Base-by-base conservation (phyloP, 1,284 basidiomycete genomes). In the Puccinia horiana region DNA sequence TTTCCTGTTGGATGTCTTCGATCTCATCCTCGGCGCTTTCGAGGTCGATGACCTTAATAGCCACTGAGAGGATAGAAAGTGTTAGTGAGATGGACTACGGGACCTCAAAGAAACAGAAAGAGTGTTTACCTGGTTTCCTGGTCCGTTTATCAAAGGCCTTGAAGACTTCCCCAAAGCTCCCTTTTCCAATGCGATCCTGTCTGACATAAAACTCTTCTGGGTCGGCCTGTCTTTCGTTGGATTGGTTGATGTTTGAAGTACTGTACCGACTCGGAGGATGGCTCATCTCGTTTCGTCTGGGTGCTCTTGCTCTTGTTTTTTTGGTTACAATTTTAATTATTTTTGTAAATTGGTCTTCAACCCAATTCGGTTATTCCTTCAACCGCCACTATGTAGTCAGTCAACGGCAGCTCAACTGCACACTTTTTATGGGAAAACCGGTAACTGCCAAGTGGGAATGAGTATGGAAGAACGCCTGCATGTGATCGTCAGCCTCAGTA, bases 1-100 rank as follows among this genome's bases (percentile, higher is more conserved):
- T 99, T 88, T 99, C 97, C 87, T 97, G 95, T 86, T 99, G 96
- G 83, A 99, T 98, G 88, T 99, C 96, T 87, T 98, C 96, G 87
- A 99, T 98, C 89, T 99, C 97, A 86, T 99, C 97, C 87, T 98
- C 96, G 76, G 96, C 96, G 86, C 94, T 95, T 88, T 99, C 96
- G 52, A 99, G 91, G 89, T 99, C 95, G 87, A 99, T 98, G 85
- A 98, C 96, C 91, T 98, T 98, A 89, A 98, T 97, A 18, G 86
- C 86, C 12, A 87, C 86, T 26, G 84, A 20, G 0, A 23, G 79
- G 18, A 69, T 18, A 12, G 67, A 29, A n/a, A 42, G 23, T 9
- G 54, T 16, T 37, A 52, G 23, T n/a, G 20, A 16, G 26, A 3
- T 1, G 77, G 40, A n/a, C 40, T 1, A 2, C 69, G 16, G 26